A percentile compares a stretch with the other conserved stretches of the same genome.
Conservation (phyloP, 257 asterid species). For the Thymus mandschuricus region DNA sequence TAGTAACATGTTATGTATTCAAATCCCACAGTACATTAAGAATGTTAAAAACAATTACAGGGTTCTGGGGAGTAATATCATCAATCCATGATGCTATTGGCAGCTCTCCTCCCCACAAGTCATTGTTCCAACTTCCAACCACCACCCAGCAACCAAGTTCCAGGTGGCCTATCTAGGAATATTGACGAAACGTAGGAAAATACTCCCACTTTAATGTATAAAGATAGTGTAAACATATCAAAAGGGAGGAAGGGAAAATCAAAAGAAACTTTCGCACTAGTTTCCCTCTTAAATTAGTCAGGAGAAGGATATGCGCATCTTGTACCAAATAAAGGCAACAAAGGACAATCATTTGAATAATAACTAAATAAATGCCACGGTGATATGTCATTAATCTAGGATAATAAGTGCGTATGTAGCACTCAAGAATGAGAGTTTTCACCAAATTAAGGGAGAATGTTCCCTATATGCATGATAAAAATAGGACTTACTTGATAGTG, state of each 20-base stretch:
- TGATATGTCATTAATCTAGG: not conserved
- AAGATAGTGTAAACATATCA: not conserved
- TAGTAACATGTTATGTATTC: not conserved
- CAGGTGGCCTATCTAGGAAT: conserved; percentile 57
- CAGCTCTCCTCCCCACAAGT: conserved; percentile 93
- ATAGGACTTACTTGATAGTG: conserved; percentile 63
- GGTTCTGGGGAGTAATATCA: conserved; percentile 81
- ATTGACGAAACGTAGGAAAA: conserved; percentile 31
- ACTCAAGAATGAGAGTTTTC: not conserved
- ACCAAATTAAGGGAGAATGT: conserved; percentile 9
- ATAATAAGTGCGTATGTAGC: conserved; percentile 7
- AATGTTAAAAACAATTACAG: conserved; percentile 49
- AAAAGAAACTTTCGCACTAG: conserved; percentile 12
- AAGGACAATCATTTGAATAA: not conserved
- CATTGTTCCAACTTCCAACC: conserved; percentile 99
- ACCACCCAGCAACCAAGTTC: conserved; percentile 92
- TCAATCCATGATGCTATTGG: conserved; percentile 97
- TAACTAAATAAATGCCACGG: not conserved
- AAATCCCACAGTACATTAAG: conserved; percentile 27
- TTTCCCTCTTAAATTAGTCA: conserved; percentile 15
- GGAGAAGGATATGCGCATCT: conserved; percentile 18
- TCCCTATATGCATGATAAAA: conserved; percentile 21
- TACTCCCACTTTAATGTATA: conserved; percentile 21
- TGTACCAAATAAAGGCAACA: conserved; percentile 17
- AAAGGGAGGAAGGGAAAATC: not conserved